Evolutionary conservation across 2,329 filamentous ascomycete genomes (phyloP).

Genomic region (Bipolaris victoriae): DNA sequence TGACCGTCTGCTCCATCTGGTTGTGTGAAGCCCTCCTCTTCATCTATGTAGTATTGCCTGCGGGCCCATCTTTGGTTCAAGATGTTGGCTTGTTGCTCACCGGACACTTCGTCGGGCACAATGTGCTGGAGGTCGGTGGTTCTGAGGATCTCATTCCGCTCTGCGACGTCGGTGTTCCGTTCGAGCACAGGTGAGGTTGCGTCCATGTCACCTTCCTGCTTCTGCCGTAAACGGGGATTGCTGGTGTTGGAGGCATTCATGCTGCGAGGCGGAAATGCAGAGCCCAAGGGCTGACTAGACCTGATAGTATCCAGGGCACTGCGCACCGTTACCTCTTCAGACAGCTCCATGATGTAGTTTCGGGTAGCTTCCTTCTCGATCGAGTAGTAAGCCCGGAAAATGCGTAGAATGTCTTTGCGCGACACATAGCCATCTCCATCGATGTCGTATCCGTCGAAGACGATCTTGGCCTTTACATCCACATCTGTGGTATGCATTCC

Average conservation of each 20-base stretch:
- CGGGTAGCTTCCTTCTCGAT: conserved; percentile 88
- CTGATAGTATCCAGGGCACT: conserved; percentile 49
- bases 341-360: conserved; percentile 77
- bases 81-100: conserved; percentile 31
- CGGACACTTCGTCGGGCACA: conserved; percentile 2
- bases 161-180: conserved; percentile 35
- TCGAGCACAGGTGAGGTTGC: conserved; percentile 35
- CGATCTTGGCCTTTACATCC: conserved; percentile 59
- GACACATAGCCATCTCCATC: conserved; percentile 86
- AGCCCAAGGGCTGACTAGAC: conserved; percentile 55
- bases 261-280: conserved; percentile 50
- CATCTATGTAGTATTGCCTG: conserved; percentile 81
- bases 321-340: conserved; percentile 74
- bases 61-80: conserved; percentile 73
- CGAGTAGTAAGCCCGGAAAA: conserved; percentile 91
- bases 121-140: conserved; percentile 18
- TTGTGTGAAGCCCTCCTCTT: conserved; percentile 72
- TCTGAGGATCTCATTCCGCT: conserved; percentile 25
- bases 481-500: conserved; percentile 59
- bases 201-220: conserved; percentile 40
- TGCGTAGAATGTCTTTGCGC: conserved; percentile 83
- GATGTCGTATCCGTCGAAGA: conserved; percentile 90
- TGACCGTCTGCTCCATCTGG: conserved; percentile 28
- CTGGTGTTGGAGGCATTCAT: conserved; percentile 31
- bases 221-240: conserved; percentile 34